Evolutionary conservation across 2,329 filamentous ascomycete species (phyloP).

Genomic region (Penicillium griseofulvum): DNA sequence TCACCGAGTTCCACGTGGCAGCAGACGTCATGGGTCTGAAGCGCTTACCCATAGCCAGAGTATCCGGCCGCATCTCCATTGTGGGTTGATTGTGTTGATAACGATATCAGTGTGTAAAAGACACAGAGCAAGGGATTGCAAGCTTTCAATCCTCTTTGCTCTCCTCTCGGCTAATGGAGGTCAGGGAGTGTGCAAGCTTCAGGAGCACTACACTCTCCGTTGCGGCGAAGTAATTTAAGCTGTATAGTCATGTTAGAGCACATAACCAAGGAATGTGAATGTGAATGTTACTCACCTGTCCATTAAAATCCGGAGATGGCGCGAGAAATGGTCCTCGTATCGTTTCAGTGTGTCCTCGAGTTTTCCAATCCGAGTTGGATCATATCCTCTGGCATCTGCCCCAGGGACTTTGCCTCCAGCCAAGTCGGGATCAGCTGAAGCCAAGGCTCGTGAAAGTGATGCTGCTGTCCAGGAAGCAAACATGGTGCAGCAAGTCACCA

Average conservation of each 20-base stretch:
- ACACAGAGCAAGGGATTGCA: neutral
- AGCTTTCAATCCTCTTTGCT: conserved; percentile 13
- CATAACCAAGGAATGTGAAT: neutral
- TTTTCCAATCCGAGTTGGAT: conserved; percentile 65
- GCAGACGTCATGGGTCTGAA: neutral
- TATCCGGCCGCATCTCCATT: neutral
- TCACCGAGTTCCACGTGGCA: neutral
- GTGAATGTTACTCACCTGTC: conserved; percentile 58
- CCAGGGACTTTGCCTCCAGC: conserved; percentile 30
- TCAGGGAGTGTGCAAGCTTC: conserved; percentile 58
- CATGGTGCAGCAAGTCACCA: conserved; percentile 92
- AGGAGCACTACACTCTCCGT: conserved; percentile 94
- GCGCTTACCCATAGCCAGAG: neutral
- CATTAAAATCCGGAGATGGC: conserved; percentile 88
- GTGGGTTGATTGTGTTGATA: neutral
- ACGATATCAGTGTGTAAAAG: neutral
- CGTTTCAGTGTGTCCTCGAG: conserved; percentile 83
- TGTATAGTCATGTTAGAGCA: conserved; percentile 15
- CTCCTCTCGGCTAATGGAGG: conserved; percentile 44
- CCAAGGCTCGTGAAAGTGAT: conserved; percentile 79
- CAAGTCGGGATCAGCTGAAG: conserved; percentile 78
- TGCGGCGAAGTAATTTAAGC: conserved; percentile 89
- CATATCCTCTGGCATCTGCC: conserved; percentile 48
- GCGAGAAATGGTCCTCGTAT: conserved; percentile 89
- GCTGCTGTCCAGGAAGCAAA: conserved; percentile 82